These are phyloP conservation scores for Colletotrichum tropicale DNA, from an alignment of 2,329 filamentous ascomycete species.

Conservation along the genomic window DNA sequence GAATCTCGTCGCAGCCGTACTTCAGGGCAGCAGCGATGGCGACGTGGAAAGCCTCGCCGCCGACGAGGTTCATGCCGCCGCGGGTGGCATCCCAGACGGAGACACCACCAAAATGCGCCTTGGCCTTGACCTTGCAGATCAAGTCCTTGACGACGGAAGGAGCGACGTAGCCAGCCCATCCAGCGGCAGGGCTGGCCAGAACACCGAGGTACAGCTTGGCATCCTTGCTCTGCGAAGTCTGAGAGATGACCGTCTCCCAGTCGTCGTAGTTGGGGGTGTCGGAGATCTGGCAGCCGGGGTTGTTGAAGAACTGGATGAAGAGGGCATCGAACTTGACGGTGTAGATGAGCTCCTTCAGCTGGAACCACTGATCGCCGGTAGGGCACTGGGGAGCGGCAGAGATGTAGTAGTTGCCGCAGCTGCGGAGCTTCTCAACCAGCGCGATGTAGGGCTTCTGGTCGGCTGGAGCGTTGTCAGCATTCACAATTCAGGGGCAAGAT, in stretches of 20 bases:
- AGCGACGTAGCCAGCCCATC: constrained; percentile 37
- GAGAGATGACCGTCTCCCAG: constrained; percentile 40
- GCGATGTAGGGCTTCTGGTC: constrained; percentile 38
- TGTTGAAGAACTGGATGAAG: constrained; percentile 57
- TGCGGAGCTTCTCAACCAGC: constrained; percentile 40
- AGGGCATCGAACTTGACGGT: constrained; percentile 45
- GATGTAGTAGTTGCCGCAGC: constrained; percentile 34
- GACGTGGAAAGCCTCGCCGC: constrained; percentile 41
- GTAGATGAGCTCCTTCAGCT: constrained; percentile 42
- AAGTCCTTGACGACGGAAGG: constrained; percentile 37
- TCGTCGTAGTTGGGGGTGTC: constrained; percentile 43
- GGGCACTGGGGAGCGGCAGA: constrained; percentile 52
- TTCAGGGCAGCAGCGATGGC: constrained; percentile 39
- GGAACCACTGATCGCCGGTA: constrained; percentile 27
- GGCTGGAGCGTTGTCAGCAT: constrained; percentile 22
- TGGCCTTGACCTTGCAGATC: constrained; percentile 41
- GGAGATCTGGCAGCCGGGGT: constrained; percentile 37
- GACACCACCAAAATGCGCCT: constrained; percentile 47
- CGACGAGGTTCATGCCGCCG: constrained; percentile 32
- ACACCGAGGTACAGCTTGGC: constrained; percentile 53
- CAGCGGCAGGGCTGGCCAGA: constrained; percentile 32
- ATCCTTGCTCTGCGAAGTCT: constrained; percentile 37
- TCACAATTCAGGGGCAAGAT: neutral
- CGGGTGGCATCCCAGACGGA: constrained; percentile 50
- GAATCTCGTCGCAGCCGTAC: constrained; percentile 37